Evolutionary conservation across 768 basidiomycete species (phyloP).

Genomic region (Podaxis sp.): DNA sequence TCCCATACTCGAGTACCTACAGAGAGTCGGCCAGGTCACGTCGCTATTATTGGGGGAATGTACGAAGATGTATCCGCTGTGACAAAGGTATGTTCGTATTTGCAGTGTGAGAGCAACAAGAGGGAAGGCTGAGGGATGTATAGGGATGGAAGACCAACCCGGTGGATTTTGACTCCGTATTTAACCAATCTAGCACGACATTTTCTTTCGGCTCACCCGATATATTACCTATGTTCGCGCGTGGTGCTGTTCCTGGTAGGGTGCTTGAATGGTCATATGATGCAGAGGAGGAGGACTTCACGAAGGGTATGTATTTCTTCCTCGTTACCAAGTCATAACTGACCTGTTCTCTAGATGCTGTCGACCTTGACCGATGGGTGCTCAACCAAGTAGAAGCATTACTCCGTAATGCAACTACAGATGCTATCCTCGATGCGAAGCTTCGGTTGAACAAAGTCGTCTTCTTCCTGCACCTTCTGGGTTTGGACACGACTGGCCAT

Average conservation of each 20-base stretch:
- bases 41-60: conserved; percentile 91
- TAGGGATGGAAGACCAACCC: conserved; percentile 89
- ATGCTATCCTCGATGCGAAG: conserved; percentile 47
- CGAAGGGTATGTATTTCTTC: conserved; percentile 53
- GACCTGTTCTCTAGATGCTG: conserved; percentile 54
- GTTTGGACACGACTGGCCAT: conserved; percentile 85
- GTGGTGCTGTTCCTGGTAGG: conserved; percentile 67
- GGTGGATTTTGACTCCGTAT: conserved; percentile 86
- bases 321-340: background rate
- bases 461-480: conserved; percentile 83
- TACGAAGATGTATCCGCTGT: conserved; percentile 90
- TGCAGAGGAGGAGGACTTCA: conserved; percentile 82
- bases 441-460: conserved; percentile 62
- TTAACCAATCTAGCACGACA: conserved; percentile 76
- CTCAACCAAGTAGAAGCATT: conserved; percentile 64
- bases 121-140: conserved; percentile 13
- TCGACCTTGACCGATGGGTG: conserved; percentile 76
- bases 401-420: conserved; percentile 60
- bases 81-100: conserved; percentile 55
- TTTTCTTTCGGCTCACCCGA: conserved; percentile 89
- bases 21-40: conserved; percentile 86
- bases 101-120: background rate
- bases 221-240: conserved; percentile 84
- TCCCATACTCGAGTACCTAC: conserved; percentile 88
- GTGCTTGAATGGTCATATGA: conserved; percentile 78